Conservation (phyloP, 1,284 basidiomycete species). For the Irpex sp. region DNA sequence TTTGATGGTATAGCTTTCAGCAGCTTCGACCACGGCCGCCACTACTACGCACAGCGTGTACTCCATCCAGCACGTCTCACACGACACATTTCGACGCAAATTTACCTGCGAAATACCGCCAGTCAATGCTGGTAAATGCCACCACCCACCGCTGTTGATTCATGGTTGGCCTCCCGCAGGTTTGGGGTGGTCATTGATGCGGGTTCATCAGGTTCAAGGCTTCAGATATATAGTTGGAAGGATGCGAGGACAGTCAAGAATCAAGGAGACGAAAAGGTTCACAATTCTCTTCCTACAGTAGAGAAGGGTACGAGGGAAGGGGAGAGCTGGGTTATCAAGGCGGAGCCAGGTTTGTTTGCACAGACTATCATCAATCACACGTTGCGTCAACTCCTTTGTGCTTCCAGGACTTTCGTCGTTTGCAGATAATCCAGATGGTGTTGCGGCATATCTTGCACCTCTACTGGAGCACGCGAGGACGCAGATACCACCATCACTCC, state of each 20-base stretch:
- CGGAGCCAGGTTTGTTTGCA: slow-evolving; percentile 79
- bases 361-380: not conserved
- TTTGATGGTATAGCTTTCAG: not conserved
- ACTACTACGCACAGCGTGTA: slow-evolving; percentile 1
- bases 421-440: slow-evolving; percentile 63
- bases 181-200: slow-evolving; percentile 98
- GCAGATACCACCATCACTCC: slow-evolving; percentile 83
- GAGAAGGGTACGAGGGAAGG: slow-evolving; percentile 86
- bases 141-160: slow-evolving; percentile 61
- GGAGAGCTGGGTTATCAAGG: slow-evolving; percentile 87
- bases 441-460: slow-evolving; percentile 77
- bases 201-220: slow-evolving; percentile 92
- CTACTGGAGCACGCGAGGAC: slow-evolving; percentile 81
- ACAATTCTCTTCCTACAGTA: slow-evolving; percentile 69
- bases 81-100: not conserved
- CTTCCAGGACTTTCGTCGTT: slow-evolving; percentile 84
- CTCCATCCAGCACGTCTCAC: slow-evolving; percentile 2
- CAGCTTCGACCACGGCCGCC: slow-evolving; percentile 1
- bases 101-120: not conserved
- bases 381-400: not conserved
- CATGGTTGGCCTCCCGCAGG: slow-evolving; percentile 75
- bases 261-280: slow-evolving; percentile 42
- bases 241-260: slow-evolving; percentile 62
- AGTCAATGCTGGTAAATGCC: slow-evolving; percentile 49
- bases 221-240: slow-evolving; percentile 97